Conservation (phyloP, 2,329 filamentous ascomycete species). For the Aspergillus phoenicis region DNA sequence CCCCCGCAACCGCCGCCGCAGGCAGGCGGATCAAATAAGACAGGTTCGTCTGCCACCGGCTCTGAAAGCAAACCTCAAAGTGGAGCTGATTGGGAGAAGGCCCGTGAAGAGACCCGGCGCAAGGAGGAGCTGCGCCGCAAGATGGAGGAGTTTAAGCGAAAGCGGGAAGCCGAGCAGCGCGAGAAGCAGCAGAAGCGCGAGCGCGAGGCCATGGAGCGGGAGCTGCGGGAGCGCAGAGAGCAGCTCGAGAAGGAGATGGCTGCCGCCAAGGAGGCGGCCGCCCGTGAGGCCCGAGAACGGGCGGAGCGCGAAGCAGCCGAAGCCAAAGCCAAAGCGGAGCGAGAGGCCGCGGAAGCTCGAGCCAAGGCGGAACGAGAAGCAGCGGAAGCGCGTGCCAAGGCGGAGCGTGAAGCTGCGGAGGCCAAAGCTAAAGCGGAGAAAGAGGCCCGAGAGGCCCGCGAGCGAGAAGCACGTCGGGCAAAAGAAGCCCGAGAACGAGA, state of each 20-base stretch:
- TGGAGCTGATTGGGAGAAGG: constrained; percentile 32
- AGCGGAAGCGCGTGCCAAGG: constrained; percentile 24
- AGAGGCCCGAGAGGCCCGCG: constrained; percentile 11
- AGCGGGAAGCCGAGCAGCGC: constrained; percentile 40
- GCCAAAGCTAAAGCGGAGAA: constrained; percentile 24
- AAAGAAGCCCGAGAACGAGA: constrained; percentile 27
- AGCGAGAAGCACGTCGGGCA: neutral
- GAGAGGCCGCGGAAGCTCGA: constrained; percentile 32
- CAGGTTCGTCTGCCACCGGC: constrained; percentile 2
- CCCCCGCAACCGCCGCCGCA: constrained; percentile 29
- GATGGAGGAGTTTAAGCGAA: constrained; percentile 42
- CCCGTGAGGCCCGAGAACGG: constrained; percentile 28
- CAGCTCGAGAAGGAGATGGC: constrained; percentile 43
- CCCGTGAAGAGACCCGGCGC: constrained; percentile 36
- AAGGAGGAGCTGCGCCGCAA: constrained; percentile 43
- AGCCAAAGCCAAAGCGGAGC: constrained; percentile 35
- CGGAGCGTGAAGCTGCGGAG: constrained; percentile 25
- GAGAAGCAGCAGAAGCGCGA: constrained; percentile 44
- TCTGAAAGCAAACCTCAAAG: constrained; percentile 23
- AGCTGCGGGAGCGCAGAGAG: constrained; percentile 43
- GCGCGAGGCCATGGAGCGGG: constrained; percentile 44
- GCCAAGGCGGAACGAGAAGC: constrained; percentile 27
- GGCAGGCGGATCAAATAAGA: constrained; percentile 12
- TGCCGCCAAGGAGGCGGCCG: constrained; percentile 31
- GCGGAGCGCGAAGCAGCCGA: constrained; percentile 42